phyloP scores from a whole-genome alignment of 1,139 yeast species.

The Kurtzmaniella quercitrusa region DNA sequence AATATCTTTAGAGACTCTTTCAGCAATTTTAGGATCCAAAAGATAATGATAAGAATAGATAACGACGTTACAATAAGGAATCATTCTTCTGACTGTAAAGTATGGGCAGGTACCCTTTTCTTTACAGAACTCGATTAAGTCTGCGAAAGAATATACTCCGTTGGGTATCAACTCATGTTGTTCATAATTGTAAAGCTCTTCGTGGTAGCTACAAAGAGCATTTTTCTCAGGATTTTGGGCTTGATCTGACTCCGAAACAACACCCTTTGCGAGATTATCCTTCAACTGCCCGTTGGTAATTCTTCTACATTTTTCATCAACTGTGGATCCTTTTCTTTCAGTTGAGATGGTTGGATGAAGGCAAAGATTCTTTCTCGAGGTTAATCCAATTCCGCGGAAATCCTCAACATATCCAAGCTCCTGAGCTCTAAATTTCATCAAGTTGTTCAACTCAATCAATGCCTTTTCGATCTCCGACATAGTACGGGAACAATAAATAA shows the following conservation, averaged over 20 bases:
- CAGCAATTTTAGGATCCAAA: conserved; percentile 95
- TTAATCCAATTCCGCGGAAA: conserved; percentile 88
- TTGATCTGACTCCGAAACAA: conserved; percentile 54
- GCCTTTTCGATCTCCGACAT: conserved; percentile 99
- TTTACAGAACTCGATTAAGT: conserved; percentile 71
- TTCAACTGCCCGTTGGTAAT: conserved; percentile 89
- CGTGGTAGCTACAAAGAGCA: conserved; percentile 74
- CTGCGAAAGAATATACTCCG: conserved; percentile 93
- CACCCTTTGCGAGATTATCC: conserved; percentile 52
- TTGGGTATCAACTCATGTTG: conserved; percentile 86
- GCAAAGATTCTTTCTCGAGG: conserved; percentile 92
- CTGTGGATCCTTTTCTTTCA: conserved; percentile 89
- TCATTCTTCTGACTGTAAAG: conserved; percentile 97
- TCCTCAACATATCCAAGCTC: conserved; percentile 84
- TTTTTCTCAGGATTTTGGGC: conserved; percentile 30
- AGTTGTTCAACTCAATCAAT: conserved; percentile 79
- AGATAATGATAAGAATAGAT: conserved; percentile 95
- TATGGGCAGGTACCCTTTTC: conserved; percentile 86
- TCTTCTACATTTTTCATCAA: conserved; percentile 93
- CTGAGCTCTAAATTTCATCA: conserved; percentile 81
- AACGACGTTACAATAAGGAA: conserved; percentile 88
- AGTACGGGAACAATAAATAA: conserved; percentile 97
- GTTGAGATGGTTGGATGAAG: conserved; percentile 83
- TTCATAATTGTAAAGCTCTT: conserved; percentile 77
- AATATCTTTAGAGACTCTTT: conserved; percentile 85